phyloP scores from a whole-genome alignment of 1,284 basidiomycete species.

The Butyriboletus regius region DNA sequence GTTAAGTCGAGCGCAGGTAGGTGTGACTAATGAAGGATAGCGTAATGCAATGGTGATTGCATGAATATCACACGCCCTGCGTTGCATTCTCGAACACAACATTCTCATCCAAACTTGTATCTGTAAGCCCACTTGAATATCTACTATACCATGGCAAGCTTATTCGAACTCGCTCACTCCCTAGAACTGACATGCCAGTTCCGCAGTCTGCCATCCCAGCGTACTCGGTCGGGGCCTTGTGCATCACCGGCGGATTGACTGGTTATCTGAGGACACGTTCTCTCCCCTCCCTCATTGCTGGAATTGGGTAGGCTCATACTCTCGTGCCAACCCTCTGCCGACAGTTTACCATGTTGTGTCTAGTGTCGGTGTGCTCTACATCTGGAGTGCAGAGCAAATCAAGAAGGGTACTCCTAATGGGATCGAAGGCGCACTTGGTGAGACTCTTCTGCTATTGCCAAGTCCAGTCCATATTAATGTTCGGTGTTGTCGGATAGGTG shows the following conservation, averaged over 20 bases:
- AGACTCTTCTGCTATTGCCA: conserved; percentile 21
- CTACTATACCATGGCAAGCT: conserved; percentile 27
- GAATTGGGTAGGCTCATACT: conserved; percentile 51
- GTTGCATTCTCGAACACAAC: conserved; percentile 1
- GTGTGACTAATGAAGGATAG: background rate
- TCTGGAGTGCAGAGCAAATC: conserved; percentile 69
- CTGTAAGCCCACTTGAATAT: conserved; percentile 23
- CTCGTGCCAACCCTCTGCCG: background rate
- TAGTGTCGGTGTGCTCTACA: conserved; percentile 70
- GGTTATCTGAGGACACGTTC: conserved; percentile 65
- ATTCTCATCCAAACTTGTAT: background rate
- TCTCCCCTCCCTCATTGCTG: conserved; percentile 73
- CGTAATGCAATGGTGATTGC: background rate
- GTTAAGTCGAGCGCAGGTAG: background rate
- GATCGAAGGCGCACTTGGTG: conserved; percentile 68
- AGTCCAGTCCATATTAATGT: background rate
- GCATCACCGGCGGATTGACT: conserved; percentile 68
- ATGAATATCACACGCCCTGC: conserved; percentile 18
- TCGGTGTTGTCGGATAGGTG: conserved; percentile 42
- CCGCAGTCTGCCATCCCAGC: conserved; percentile 73
- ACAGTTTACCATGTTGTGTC: background rate
- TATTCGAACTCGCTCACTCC: conserved; percentile 4
- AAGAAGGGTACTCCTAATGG: conserved; percentile 66
- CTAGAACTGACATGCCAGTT: conserved; percentile 25
- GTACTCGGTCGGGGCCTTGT: conserved; percentile 69